phyloP scores from a whole-genome alignment of 163 green algal species.

The Coccomyxa subellipsoidea region DNA sequence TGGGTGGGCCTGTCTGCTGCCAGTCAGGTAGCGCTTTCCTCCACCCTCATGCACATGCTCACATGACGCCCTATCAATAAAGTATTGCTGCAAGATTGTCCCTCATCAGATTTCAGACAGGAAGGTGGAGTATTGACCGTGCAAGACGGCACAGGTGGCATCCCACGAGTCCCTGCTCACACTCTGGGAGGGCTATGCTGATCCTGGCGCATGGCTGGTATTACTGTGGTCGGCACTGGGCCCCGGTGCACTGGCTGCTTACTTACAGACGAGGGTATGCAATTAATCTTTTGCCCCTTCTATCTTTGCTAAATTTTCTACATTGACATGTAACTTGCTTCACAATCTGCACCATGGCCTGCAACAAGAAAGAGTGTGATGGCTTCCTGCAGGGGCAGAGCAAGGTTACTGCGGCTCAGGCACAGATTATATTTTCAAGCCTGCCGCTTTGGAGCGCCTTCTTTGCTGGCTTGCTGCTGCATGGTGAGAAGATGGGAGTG shows the following conservation, averaged over 20 bases:
- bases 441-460: conserved; percentile 55
- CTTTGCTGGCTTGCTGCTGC: conserved; percentile 43
- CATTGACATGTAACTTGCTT: no score
- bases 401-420: conserved; percentile 39
- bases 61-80: no score
- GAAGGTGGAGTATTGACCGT: no score
- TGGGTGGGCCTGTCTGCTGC: conserved; percentile 12
- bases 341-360: no score
- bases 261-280: conserved; percentile 34
- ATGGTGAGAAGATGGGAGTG: conserved; percentile 36
- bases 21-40: background rate
- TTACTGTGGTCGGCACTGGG: conserved; percentile 43
- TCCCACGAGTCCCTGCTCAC: background rate
- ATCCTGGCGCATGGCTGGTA: conserved; percentile 16
- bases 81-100: no score
- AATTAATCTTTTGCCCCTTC: conserved; percentile 4
- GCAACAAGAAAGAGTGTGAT: no score
- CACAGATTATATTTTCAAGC: conserved; percentile 54
- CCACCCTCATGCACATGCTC: no score
- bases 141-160: no score
- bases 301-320: no score
- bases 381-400: conserved; percentile 26
- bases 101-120: no score
- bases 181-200: conserved; percentile 12
- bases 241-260: conserved; percentile 43